A percentile compares a stretch with the other conserved stretches of the same genome.
These are phyloP conservation scores for Hydrangea macrophylla DNA, from an alignment of 148 eudicot species.

Conservation along the genomic window DNA sequence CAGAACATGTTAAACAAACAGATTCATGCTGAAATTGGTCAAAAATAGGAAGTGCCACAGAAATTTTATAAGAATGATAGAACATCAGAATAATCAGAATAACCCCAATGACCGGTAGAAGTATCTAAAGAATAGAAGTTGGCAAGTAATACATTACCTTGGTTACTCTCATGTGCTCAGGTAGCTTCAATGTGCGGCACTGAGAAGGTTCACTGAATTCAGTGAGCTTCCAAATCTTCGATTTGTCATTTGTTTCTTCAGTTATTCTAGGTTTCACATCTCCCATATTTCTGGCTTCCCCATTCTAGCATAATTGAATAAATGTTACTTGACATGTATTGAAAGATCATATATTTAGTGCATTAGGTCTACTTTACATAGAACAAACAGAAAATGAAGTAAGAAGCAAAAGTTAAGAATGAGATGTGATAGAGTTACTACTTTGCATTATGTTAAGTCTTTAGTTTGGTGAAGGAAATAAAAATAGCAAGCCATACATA, in stretches of 20 bases:
- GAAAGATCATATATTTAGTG: not conserved
- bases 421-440: not conserved
- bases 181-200: conserved; percentile 72
- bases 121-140: not conserved
- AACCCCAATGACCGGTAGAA: not conserved
- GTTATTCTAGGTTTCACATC: conserved; percentile 61
- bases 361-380: conserved; percentile 1
- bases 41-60: not conserved
- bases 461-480: not conserved
- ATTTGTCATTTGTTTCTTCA: conserved; percentile 67
- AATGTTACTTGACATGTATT: conserved; percentile 7
- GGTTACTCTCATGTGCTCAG: conserved; percentile 63
- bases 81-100: not conserved
- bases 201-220: conserved; percentile 78
- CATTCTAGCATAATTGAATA: conserved; percentile 45
- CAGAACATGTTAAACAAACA: conserved; percentile 5
- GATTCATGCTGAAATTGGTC: not conserved
- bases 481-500: conserved; percentile 23
- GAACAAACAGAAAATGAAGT: not conserved
- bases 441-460: not conserved
- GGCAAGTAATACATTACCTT: conserved; percentile 38
- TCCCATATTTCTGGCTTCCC: conserved; percentile 52
- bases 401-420: not conserved
- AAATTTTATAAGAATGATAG: not conserved
- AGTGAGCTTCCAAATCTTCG: conserved; percentile 71